Conservation (phyloP, 2,329 filamentous ascomycete species). For the Pestalotiopsis fici region DNA sequence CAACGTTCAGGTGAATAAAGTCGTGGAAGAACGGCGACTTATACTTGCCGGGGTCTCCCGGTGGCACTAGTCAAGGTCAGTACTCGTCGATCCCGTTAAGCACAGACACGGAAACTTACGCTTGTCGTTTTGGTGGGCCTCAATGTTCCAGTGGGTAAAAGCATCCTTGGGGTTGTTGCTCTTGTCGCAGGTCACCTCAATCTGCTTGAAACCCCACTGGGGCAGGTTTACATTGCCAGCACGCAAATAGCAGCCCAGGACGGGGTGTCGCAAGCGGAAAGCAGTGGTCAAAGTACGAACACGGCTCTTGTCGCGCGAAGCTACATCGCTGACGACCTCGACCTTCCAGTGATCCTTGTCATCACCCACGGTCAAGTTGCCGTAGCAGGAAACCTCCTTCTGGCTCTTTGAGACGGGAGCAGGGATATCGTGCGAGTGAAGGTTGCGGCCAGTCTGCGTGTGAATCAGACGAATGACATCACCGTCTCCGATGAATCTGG, state of each 20-base stretch:
- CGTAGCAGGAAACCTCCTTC: constrained; percentile 92
- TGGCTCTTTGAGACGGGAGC: constrained; percentile 89
- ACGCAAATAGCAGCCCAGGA: constrained; percentile 88
- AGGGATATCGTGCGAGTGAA: constrained; percentile 89
- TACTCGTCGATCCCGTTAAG: constrained; percentile 15
- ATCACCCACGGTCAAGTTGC: constrained; percentile 92
- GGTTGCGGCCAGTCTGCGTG: constrained; percentile 91
- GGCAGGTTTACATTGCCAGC: constrained; percentile 95
- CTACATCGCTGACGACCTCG: constrained; percentile 88
- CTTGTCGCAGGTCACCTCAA: constrained; percentile 94
- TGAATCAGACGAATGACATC: constrained; percentile 86
- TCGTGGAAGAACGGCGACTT: constrained; percentile 97
- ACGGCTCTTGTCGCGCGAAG: constrained; percentile 80
- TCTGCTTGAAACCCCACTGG: constrained; percentile 99
- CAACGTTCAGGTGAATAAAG: constrained; percentile 96
- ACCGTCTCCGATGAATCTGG: constrained; percentile 77
- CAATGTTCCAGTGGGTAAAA: constrained; percentile 99
- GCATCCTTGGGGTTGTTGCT: constrained; percentile 88
- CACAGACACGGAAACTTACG: constrained; percentile 56
- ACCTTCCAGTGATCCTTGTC: constrained; percentile 97
- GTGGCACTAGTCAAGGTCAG: constrained; percentile 66
- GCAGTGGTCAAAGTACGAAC: constrained; percentile 90
- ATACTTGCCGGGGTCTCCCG: constrained; percentile 86
- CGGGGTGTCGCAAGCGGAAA: constrained; percentile 82
- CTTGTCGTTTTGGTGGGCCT: constrained; percentile 91